Conservation (phyloP, 371 early-diverging fungal genomes). For the Nematocida sp. region DNA sequence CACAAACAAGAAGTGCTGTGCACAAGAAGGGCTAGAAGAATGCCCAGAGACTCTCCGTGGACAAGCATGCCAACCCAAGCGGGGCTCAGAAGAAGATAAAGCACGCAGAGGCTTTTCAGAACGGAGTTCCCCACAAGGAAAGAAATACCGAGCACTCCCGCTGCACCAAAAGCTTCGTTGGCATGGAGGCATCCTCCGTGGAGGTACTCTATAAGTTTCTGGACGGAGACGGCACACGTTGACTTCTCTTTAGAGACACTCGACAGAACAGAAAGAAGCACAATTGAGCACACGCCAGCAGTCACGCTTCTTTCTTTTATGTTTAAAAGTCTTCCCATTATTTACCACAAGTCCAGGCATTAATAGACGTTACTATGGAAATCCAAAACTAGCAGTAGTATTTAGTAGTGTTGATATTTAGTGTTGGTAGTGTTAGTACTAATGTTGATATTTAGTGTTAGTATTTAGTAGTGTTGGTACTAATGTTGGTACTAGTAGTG, state of each 20-base stretch:
- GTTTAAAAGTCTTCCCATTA: neutral
- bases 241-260: neutral
- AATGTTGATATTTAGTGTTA: too few relatives aligned
- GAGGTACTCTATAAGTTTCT: neutral
- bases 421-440: too few relatives aligned
- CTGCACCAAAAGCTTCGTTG: neutral
- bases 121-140: neutral
- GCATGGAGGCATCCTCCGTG: neutral
- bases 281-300: conserved; percentile 18
- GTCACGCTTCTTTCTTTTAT: conserved; percentile 13
- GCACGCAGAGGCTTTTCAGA: neutral
- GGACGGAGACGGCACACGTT: neutral
- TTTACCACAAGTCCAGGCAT: too few relatives aligned
- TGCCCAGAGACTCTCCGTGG: neutral
- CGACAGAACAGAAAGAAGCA: conserved; percentile 23
- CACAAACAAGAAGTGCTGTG: neutral
- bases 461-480: too few relatives aligned
- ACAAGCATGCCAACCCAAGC: neutral
- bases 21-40: neutral
- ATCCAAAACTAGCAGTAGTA: too few relatives aligned
- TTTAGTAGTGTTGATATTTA: too few relatives aligned
- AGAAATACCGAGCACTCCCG: neutral
- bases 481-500: too few relatives aligned
- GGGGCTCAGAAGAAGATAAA: neutral
- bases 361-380: too few relatives aligned